phyloP scores from a whole-genome alignment of 208 protist genomes.

The Entamoeba histolytica region DNA sequence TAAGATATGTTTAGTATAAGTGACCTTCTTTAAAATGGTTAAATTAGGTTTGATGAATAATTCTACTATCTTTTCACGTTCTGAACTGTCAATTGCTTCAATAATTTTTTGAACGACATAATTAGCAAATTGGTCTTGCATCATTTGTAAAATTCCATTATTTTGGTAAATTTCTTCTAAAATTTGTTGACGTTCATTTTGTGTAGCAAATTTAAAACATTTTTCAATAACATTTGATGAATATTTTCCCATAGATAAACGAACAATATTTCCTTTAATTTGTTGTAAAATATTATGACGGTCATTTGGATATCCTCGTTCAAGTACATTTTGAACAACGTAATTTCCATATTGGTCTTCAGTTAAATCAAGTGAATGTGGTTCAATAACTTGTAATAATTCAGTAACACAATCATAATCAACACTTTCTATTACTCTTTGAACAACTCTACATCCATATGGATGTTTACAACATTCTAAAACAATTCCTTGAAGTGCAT shows the following conservation, averaged over 20 bases:
- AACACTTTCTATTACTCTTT: conserved; percentile 85
- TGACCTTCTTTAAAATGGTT: neutral
- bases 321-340: conserved; percentile 4
- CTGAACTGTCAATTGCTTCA: neutral
- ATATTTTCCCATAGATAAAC: neutral
- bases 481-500: conserved; percentile 51
- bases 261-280: neutral
- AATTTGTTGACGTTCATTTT: neutral
- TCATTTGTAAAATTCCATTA: neutral
- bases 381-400: neutral
- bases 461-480: conserved; percentile 69
- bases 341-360: conserved; percentile 14
- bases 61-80: neutral
- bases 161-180: neutral
- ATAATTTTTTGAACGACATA: no score
- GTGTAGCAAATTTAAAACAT: neutral
- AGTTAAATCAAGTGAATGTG: neutral
- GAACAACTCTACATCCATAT: conserved; percentile 93
- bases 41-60: neutral
- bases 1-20: neutral
- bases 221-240: neutral
- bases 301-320: neutral
- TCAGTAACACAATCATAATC: conserved; percentile 42
- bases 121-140: no score
- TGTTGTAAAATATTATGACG: neutral